Percentiles rank a stretch among this genome's conserved stretches.
phyloP scores from a whole-genome alignment of 2,329 filamentous ascomycete species.

The Escovopsis sp. region DNA sequence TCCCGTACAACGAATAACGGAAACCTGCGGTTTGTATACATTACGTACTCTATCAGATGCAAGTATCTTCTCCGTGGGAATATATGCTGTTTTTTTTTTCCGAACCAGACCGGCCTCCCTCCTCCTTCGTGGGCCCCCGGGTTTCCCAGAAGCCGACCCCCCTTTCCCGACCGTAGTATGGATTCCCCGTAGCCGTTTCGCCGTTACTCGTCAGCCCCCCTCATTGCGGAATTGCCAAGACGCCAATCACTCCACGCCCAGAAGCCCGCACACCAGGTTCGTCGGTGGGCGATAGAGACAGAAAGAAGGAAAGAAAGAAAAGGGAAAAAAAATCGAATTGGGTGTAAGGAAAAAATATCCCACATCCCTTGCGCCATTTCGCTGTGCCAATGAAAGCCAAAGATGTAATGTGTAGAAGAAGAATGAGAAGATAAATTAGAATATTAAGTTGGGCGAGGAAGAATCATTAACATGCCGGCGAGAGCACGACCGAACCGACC shows the following conservation, averaged over 20 bases:
- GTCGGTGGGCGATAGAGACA: too few species aligned
- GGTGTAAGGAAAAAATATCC: constrained; percentile 13
- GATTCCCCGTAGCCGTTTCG: constrained; percentile 2
- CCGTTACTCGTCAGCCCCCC: constrained; percentile 9
- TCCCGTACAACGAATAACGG: too few species aligned
- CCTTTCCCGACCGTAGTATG: not conserved
- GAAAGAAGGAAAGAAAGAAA: too few species aligned
- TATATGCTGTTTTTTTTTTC: constrained; percentile 14
- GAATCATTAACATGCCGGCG: constrained; percentile 15
- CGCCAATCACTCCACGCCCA: too few species aligned
- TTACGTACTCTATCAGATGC: constrained; percentile 24
- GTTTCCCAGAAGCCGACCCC: not conserved
- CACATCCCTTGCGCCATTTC: constrained; percentile 19
- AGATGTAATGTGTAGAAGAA: constrained; percentile 14
- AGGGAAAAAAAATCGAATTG: too few species aligned
- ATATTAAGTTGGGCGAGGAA: constrained; percentile 16
- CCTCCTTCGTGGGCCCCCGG: too few species aligned
- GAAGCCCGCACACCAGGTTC: too few species aligned
- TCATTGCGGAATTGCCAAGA: constrained; percentile 7
- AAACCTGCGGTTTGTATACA: constrained; percentile 23
- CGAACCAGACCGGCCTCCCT: too few species aligned
- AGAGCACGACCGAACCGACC: not conserved
- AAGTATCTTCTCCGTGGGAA: constrained; percentile 10
- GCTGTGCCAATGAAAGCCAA: constrained; percentile 27
- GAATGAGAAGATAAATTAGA: constrained; percentile 11